Evolutionary conservation across 1,284 basidiomycete genomes (phyloP), one percentile per base, ranked within the genome.

Genomic region (Ganoderma sp.): DNA sequence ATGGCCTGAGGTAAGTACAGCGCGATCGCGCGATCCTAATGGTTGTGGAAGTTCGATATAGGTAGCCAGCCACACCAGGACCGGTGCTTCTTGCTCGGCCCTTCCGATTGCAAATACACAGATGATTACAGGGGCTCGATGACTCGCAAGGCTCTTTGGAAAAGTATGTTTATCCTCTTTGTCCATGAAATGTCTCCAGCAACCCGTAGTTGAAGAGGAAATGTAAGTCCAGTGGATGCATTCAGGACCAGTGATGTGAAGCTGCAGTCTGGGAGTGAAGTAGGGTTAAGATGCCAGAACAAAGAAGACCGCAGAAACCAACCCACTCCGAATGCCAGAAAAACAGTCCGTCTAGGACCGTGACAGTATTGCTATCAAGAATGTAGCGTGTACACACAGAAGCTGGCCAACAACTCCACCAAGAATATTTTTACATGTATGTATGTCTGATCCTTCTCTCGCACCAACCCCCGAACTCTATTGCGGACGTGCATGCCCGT

Each of bases 401-500:
- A 32, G 17, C 15, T 37, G 56, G 9, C 19, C 28, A 19, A 57
- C 37, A n/a, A n/a, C 9, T 5, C n/a, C 19, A 22, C n/a, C 12
- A 17, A 19, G 22, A 39, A n/a, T 58, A 34, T 58, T 32, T 32
- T 32, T 32, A 58, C 56, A 57, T 14, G 32, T 17, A 57, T 14
- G 32, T 17, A 34, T n/a, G 48, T 32, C 22, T 56, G 28, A 17
- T 39, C 37, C 56, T 58, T 39, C 37, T 58, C 37, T 17, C 37
- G 12, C 32, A 39, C 17, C 19, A 10, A 10, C 32, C 14, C 39
- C 2, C 58, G 12, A 60, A 14, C 22, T 10, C 39, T 60, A 72
- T 32, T 69, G 64, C 12, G 63, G n/a, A 15, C 69, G 70, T 67
- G 66, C 73, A 69, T 84, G 82, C 54, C 71, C 73, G 67, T 88